phyloP scores from a whole-genome alignment of 305 asterid genomes.

The Solanum hybrid region DNA sequence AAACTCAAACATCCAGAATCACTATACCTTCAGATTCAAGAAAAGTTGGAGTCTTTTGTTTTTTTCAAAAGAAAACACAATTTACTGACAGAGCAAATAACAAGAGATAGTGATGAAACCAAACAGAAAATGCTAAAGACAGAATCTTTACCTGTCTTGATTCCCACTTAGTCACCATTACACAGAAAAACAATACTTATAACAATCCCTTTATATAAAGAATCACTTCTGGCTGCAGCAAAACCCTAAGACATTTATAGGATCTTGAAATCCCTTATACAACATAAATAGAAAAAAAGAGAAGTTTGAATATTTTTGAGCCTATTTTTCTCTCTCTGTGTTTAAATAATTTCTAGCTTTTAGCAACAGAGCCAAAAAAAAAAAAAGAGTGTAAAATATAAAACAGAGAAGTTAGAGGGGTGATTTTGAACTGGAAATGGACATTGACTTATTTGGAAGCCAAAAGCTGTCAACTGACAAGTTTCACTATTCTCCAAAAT shows the following conservation, averaged over 20 bases:
- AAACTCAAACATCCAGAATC: not conserved
- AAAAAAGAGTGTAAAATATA: not conserved
- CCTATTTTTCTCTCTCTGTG: not conserved
- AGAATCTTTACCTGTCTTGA: constrained; percentile 46
- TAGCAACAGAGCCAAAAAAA: not conserved
- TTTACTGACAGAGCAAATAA: not conserved
- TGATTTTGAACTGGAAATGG: constrained; percentile 1
- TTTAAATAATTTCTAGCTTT: not conserved
- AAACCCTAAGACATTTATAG: not conserved
- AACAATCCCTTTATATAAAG: not conserved
- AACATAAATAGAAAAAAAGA: not conserved
- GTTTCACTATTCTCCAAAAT: not conserved
- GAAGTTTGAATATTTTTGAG: not conserved
- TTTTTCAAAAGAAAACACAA: not conserved
- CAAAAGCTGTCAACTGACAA: constrained; percentile 4
- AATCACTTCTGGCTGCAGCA: not conserved
- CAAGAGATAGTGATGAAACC: not conserved
- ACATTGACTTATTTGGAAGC: constrained; percentile 2
- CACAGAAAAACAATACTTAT: not conserved
- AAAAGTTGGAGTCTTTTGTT: not conserved
- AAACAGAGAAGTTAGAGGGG: not conserved
- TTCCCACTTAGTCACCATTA: constrained; percentile 13
- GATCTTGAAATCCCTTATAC: constrained; percentile 1
- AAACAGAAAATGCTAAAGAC: constrained; percentile 20
- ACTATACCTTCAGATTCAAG: not conserved